Evolutionary conservation across 805 yeast genomes (phyloP).

Genomic region (Ogataea naganishii): DNA sequence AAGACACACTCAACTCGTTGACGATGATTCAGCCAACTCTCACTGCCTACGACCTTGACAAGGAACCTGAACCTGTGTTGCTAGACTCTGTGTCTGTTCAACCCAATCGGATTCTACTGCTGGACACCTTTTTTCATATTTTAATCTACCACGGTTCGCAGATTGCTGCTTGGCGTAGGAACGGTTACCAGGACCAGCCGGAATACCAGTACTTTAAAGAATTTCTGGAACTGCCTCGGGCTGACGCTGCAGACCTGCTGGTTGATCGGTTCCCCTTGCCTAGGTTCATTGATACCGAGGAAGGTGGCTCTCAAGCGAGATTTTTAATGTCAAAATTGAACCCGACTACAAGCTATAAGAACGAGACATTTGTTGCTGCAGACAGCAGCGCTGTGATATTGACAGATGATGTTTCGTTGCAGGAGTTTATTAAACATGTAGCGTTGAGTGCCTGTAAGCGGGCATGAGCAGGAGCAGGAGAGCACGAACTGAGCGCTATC

Average conservation of each 20-base stretch:
- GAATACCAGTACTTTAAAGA: constrained; percentile 53
- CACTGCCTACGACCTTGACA: constrained; percentile 46
- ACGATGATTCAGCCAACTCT: constrained; percentile 67
- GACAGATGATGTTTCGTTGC: constrained; percentile 55
- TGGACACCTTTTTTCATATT: constrained; percentile 65
- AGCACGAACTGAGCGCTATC: no score
- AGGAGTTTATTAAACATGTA: constrained; percentile 49
- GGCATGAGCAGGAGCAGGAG: no score
- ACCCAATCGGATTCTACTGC: constrained; percentile 44
- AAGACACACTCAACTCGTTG: constrained; percentile 51
- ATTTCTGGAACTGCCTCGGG: constrained; percentile 52
- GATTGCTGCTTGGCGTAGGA: constrained; percentile 60
- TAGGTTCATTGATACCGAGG: constrained; percentile 64
- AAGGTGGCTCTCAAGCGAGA: constrained; percentile 71
- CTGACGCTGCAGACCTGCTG: constrained; percentile 56
- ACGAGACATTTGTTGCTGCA: constrained; percentile 17
- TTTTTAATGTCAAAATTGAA: constrained; percentile 61
- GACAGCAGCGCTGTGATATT: constrained; percentile 28
- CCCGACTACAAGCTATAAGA: constrained; percentile 52
- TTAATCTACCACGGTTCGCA: constrained; percentile 59
- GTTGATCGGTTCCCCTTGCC: constrained; percentile 66
- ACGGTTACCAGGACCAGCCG: constrained; percentile 51
- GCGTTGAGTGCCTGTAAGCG: no score
- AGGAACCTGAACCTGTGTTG: constrained; percentile 55
- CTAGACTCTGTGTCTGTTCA: constrained; percentile 56